Conservation (phyloP, 2,329 filamentous ascomycete genomes). For the Grosmannia huntii region DNA sequence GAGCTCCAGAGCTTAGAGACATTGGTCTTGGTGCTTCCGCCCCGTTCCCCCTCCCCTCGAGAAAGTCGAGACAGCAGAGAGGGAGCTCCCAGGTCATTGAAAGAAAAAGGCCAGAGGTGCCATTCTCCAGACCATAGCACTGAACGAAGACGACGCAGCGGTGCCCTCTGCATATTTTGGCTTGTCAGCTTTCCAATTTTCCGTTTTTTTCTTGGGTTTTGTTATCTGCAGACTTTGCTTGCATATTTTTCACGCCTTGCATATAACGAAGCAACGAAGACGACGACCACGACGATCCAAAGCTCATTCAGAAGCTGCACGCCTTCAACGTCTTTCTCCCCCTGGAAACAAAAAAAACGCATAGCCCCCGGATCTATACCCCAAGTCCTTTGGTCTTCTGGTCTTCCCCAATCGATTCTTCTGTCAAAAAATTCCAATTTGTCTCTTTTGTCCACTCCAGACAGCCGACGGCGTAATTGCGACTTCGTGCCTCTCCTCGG, state of each 20-base stretch:
- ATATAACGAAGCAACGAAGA: slow-evolving; percentile 7
- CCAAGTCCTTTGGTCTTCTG: background rate
- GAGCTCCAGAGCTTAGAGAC: slow-evolving; percentile 5
- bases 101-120: background rate
- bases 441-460: background rate
- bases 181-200: slow-evolving; percentile 2
- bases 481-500: background rate
- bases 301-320: background rate
- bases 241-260: slow-evolving; percentile 2
- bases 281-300: slow-evolving; percentile 1
- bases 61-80: background rate
- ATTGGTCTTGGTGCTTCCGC: slow-evolving; percentile 4
- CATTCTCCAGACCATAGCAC: background rate
- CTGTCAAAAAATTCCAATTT: background rate
- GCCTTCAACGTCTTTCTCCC: background rate
- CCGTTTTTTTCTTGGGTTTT: slow-evolving; percentile 1
- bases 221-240: background rate
- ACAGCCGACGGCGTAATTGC: background rate
- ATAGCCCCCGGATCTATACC: background rate
- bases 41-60: background rate
- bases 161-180: background rate
- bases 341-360: background rate
- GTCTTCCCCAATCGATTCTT: background rate
- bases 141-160: background rate
- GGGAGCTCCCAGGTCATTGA: background rate